Percentiles rank a stretch among this genome's conserved stretches.
Evolutionary conservation across 169 alveolate genomes (phyloP).

Genomic region (Ophryocystis elektroscirrha): DNA sequence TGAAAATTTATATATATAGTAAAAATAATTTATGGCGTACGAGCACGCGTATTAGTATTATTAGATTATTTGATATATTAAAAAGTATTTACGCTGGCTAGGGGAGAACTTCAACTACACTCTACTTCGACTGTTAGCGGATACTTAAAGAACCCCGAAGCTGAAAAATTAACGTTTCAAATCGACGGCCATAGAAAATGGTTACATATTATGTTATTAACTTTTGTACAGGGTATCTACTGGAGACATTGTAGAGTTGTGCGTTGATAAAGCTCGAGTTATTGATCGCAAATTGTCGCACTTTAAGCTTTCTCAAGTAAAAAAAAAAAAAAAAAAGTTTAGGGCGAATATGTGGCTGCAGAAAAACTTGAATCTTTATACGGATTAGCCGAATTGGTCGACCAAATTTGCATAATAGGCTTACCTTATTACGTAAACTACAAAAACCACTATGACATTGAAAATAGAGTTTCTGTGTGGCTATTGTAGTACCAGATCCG

Average conservation of each 20-base stretch:
- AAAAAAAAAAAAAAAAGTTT: neutral
- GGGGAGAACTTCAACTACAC: conserved; percentile 68
- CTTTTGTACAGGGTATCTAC: conserved; percentile 75
- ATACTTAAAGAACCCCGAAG: conserved; percentile 58
- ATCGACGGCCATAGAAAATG: too few relatives aligned
- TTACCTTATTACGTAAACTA: too few relatives aligned
- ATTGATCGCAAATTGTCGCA: conserved; percentile 76
- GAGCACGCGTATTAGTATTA: too few relatives aligned
- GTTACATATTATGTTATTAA: too few relatives aligned
- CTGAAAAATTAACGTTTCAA: conserved; percentile 46
- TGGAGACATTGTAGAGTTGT: conserved; percentile 66
- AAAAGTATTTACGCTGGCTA: too few relatives aligned
- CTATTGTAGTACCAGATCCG: too few relatives aligned
- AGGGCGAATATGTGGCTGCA: conserved; percentile 84
- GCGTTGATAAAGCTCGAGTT: conserved; percentile 47
- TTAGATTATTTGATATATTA: too few relatives aligned
- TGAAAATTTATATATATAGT: too few relatives aligned
- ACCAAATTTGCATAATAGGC: conserved; percentile 20
- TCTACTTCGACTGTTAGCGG: conserved; percentile 61
- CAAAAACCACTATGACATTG: too few relatives aligned
- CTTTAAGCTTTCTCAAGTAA: conserved; percentile 65
- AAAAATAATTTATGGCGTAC: too few relatives aligned
- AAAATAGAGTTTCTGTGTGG: too few relatives aligned
- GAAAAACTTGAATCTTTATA: conserved; percentile 58
- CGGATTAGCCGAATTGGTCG: conserved; percentile 21